phyloP scores from a whole-genome alignment of 2,329 filamentous ascomycete species.

The Exserohilum rostratum region DNA sequence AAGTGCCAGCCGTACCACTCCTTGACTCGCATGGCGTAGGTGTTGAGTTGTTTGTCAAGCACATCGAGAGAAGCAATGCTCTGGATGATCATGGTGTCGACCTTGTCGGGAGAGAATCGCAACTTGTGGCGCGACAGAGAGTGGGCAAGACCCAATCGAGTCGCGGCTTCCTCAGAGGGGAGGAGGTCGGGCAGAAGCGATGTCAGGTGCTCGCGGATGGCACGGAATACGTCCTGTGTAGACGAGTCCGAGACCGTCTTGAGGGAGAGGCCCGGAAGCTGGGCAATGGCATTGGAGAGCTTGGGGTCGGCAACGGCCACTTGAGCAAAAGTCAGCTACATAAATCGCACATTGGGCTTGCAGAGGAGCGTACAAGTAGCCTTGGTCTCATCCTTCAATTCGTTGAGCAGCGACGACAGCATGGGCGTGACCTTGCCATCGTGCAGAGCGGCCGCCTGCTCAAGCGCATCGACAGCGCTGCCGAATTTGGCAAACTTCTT shows the following conservation, averaged over 20 bases:
- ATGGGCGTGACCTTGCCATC: slow-evolving; percentile 95
- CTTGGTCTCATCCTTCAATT: slow-evolving; percentile 97
- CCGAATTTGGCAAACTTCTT: slow-evolving; percentile 98
- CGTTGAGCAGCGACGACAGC: slow-evolving; percentile 79
- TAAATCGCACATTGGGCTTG: not conserved
- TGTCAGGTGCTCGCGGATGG: slow-evolving; percentile 87
- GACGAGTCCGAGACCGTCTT: slow-evolving; percentile 80
- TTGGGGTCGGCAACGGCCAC: slow-evolving; percentile 92
- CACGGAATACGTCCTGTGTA: slow-evolving; percentile 89
- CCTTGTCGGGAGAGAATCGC: slow-evolving; percentile 98
- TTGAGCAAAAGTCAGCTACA: slow-evolving; percentile 23
- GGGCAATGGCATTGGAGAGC: slow-evolving; percentile 87
- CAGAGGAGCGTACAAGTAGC: slow-evolving; percentile 62
- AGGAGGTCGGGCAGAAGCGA: slow-evolving; percentile 88
- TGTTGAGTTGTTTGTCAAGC: slow-evolving; percentile 97
- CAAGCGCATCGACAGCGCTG: slow-evolving; percentile 85
- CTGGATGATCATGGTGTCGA: slow-evolving; percentile 99
- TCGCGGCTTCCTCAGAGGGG: slow-evolving; percentile 86
- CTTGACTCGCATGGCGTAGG: slow-evolving; percentile 98
- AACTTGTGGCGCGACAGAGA: slow-evolving; percentile 92
- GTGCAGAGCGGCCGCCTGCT: slow-evolving; percentile 77
- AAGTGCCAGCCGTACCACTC: slow-evolving; percentile 99
- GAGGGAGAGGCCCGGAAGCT: slow-evolving; percentile 86
- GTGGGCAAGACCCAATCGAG: slow-evolving; percentile 95
- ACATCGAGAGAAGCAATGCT: slow-evolving; percentile 89